Evolutionary conservation across 2,329 filamentous ascomycete genomes (phyloP), one percentile per base, ranked within the genome.

Genomic region (Trichoderma lentiforme): DNA sequence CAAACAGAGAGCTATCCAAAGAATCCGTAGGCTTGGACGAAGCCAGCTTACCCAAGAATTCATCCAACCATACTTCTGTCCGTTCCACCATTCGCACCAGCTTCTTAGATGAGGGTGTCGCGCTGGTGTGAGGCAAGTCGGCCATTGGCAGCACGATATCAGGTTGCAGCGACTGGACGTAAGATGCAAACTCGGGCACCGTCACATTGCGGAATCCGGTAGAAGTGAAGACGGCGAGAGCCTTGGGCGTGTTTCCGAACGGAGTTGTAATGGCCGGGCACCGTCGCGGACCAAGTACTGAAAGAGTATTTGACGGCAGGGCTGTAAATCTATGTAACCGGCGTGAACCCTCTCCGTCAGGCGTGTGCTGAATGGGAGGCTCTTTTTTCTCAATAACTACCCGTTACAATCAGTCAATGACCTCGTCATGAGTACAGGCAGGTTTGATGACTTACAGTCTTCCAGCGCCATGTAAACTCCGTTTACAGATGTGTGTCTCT

Each of bases 401-500:
- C 73, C 26, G 70, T 72, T 32, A 32, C 26, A 28, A 32, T 71
- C 24, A 71, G 32, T 3, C 6, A 57, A 4, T 3, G 18, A 21
- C 5, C 21, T 21, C 5, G 8, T 39, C 7, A 57, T 53, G 3
- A 30, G 18, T 14, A n/a, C 3, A 18, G 2, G n/a, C 0, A 14
- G 14, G 6, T 12, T 18, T 6, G 4, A 9, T 8, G 24, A 82
- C 92, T 82, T 86, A 98, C 96, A 98, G 81, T 99, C 96, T 85
- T 99, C 96, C 32, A 98, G 84, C 0, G 92, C 93, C 77, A 96
- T 85, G 79, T 97, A 97, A 3, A 93, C 86, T 30, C 92, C 92
- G 32, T 85, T 84, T 72, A 97, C 85, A 6, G 87, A 80, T 1
- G 91, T 90, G 77, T 92, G 85, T 70, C 89, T 90, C 53, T 83